Percentiles rank a stretch among this genome's conserved stretches.
Evolutionary conservation across 345 rosid species (phyloP).

Genomic region (Gossypium longicalyx): DNA sequence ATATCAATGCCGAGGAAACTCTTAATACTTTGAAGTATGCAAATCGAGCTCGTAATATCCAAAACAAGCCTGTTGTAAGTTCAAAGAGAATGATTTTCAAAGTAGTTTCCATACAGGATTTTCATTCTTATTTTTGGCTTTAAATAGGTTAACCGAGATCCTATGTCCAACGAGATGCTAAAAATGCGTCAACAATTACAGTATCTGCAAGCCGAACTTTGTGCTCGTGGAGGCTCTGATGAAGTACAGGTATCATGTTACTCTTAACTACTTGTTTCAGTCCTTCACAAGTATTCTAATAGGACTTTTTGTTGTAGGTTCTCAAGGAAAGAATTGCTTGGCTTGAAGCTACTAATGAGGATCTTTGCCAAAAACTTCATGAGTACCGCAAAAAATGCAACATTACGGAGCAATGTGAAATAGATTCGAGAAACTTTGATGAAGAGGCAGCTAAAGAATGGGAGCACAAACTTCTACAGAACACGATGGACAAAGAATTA

Average conservation of each 20-base stretch:
- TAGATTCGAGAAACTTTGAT: slow-evolving; percentile 61
- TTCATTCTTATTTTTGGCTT: slow-evolving; percentile 6
- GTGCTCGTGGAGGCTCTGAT: slow-evolving; percentile 69
- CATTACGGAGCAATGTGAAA: slow-evolving; percentile 52
- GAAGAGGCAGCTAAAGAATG: slow-evolving; percentile 92
- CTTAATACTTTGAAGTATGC: slow-evolving; percentile 96
- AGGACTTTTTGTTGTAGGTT: slow-evolving; percentile 37
- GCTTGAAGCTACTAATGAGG: slow-evolving; percentile 92
- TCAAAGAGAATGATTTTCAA: slow-evolving; percentile 15
- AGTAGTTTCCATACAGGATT: neutral
- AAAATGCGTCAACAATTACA: slow-evolving; percentile 97
- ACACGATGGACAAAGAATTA: slow-evolving; percentile 90
- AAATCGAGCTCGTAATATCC: slow-evolving; percentile 97
- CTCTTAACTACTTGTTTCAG: neutral
- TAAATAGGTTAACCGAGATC: slow-evolving; percentile 86
- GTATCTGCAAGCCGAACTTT: slow-evolving; percentile 94
- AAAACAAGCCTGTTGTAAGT: slow-evolving; percentile 96
- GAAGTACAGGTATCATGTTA: slow-evolving; percentile 69
- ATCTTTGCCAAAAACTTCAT: slow-evolving; percentile 89
- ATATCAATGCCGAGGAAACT: slow-evolving; percentile 97
- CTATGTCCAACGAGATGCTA: slow-evolving; percentile 91
- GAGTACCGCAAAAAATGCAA: slow-evolving; percentile 68
- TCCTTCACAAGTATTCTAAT: neutral
- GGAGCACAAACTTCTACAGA: slow-evolving; percentile 94
- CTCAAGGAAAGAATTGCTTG: slow-evolving; percentile 88